Evolutionary conservation across 2,329 filamentous ascomycete species (phyloP), one percentile per base, ranked within the genome.

Genomic region (Aspergillus luchuensis): DNA sequence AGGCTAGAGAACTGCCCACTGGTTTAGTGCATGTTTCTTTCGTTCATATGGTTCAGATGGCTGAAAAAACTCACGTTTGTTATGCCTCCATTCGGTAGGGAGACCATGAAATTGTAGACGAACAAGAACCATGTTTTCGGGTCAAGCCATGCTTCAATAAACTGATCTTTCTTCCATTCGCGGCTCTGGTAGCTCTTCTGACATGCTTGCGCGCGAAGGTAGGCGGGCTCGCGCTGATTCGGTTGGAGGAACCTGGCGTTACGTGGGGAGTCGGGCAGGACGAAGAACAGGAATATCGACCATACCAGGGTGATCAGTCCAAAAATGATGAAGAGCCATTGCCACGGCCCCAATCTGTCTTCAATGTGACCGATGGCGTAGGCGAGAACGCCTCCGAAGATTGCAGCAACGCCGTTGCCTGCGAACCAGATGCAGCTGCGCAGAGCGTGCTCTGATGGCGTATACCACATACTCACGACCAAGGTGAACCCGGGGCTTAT

Each of bases 401-500:
- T 66, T 33, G 63, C 63, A 7, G 67, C 67, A 15, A 60, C 38
- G 5, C 63, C 58, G 51, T 71, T 71, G 10, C 67, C 69, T 15
- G 62, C 52, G 39, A 69, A 70, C 67, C 69, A 72, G 33, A 67
- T 63, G 10, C 66, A 65, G 45, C 68, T 62, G 2, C 69, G 62
- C 8, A 68, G 61, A n/a, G 67, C 64, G 13, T 72, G 69, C 25
- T 72, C 69, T 17, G 60, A 36, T 10, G 65, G 64, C 3, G 62
- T 71, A 52, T 71, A 72, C 64, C 65, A 72, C 70, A 68, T 67
- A 38, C 68, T 63, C 13, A 71, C 72, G 28, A 68, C 78, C 63
- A 74, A 63, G 51, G 70, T 64, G 53, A 77, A 75, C 2, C 68
- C 68, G 21, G 75, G 75, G 36, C 70, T 69, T 21, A 74, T 71